Evolutionary conservation across 78 protist genomes (phyloP).

Genomic region (Trichosphaerium sp.): DNA sequence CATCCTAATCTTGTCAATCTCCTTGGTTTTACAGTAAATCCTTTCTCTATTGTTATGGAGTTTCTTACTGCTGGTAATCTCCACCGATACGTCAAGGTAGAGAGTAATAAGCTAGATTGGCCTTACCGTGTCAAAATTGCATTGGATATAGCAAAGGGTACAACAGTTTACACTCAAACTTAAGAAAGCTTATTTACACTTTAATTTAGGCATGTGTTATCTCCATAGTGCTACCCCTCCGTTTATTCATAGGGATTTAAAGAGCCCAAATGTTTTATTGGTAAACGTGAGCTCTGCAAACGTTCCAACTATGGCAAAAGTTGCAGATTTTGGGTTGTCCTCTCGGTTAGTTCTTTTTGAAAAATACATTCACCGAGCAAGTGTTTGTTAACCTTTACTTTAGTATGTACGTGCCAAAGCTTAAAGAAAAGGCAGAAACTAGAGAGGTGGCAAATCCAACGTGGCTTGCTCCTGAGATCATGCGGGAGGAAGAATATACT

Average conservation of each 20-base stretch:
- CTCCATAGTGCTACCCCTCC: constrained; percentile 47
- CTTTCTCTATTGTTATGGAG: constrained; percentile 38
- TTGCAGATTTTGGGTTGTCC: constrained; percentile 47
- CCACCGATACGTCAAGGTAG: neutral
- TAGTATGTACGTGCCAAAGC: too few relatives aligned
- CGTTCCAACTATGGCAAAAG: too few relatives aligned
- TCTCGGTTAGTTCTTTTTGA: too few relatives aligned
- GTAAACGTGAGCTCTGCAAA: too few relatives aligned
- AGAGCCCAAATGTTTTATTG: constrained; percentile 41
- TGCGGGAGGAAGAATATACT: constrained; percentile 12
- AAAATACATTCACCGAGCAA: too few relatives aligned
- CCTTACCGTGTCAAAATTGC: constrained; percentile 25
- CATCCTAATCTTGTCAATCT: constrained; percentile 38
- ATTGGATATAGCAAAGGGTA: constrained; percentile 35
- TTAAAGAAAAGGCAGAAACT: constrained; percentile 27
- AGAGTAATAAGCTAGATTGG: constrained; percentile 1
- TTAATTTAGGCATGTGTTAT: constrained; percentile 32
- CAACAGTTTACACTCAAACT: too few relatives aligned
- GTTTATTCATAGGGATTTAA: constrained; percentile 44
- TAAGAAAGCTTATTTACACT: too few relatives aligned
- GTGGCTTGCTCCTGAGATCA: constrained; percentile 58
- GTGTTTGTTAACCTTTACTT: too few relatives aligned
- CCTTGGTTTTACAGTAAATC: constrained; percentile 38
- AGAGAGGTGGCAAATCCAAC: constrained; percentile 48
- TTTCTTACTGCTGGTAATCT: constrained; percentile 34